Base-by-base conservation (phyloP, 1,139 yeast genomes). In the Taiozyma sp. region DNA sequence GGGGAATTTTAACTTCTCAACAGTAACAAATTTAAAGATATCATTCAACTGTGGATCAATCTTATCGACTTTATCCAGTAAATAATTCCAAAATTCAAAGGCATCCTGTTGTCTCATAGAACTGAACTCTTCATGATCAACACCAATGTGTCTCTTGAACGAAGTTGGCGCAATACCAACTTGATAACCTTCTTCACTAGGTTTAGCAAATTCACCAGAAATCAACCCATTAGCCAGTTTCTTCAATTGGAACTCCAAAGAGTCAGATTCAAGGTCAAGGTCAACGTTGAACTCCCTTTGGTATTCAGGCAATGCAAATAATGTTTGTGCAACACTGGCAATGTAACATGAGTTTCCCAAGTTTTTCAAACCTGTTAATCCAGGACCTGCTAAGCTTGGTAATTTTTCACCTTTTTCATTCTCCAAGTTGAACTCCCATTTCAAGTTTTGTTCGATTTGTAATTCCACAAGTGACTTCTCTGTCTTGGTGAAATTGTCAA, bases 41-140 rank as follows among this genome's bases (percentile, higher is more conserved):
- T 76, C 74, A 53, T 83, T 80, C 0, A 56, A 39, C 0, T 61
- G 56, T 1, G 62, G 49, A 34, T 63, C 61, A 9, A 72, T 52
- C 12, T 53, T 48, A 57, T 87, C 93, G 38, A 89, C 67, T 57
- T 80, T 78, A 53, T 85, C 88, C 40, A 85, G 63, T 23, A 92
- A 68, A 65, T 84, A 85, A 10, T 81, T 71, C 67, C 91, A 77
- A 64, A 91, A 95, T 66, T 93, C 99, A 73, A 85, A 87, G 0
- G 98, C 95, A 72, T 93, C 99, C 66, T 93, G 99, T 64, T 93
- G 99, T 60, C 83, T 81, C 76, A 85, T 88, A 0, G 96, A 84
- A 46, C 84, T 76, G 62, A 93, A 93, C 64, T 93, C 99, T 16
- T 77, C 75, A 67, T 93, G 96, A 44, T 81, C 82, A 50, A 78